Evolutionary conservation across 129 eudicot genomes (phyloP).

Genomic region (Kitagawia praeruptora): DNA sequence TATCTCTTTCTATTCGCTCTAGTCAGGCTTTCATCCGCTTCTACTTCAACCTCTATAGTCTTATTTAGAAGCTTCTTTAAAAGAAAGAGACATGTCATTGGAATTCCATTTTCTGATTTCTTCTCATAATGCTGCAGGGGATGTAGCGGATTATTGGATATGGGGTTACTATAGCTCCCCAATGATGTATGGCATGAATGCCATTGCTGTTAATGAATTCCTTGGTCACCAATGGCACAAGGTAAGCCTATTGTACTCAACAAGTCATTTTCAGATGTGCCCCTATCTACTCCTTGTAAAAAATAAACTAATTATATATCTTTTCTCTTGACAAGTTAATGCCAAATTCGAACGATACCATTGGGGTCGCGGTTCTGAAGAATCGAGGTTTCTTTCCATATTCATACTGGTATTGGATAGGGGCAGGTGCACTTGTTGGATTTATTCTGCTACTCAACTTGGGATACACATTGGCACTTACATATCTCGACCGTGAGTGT

Average conservation of each 20-base stretch:
- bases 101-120: neutral
- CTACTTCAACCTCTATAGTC: too few relatives aligned
- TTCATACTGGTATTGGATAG: constrained; percentile 67
- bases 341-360: constrained; percentile 8
- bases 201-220: constrained; percentile 42
- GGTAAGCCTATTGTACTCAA: constrained; percentile 25
- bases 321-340: constrained; percentile 14
- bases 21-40: too few relatives aligned
- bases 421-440: constrained; percentile 40
- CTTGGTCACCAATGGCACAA: constrained; percentile 44
- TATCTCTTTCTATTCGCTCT: constrained; percentile 4
- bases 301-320: neutral
- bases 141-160: constrained; percentile 39
- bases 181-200: constrained; percentile 63
- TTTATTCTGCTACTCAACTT: constrained; percentile 45
- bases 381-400: constrained; percentile 51
- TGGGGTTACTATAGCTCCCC: constrained; percentile 63
- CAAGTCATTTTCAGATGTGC: neutral
- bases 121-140: constrained; percentile 17
- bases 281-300: neutral
- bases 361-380: constrained; percentile 34
- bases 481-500: constrained; percentile 45
- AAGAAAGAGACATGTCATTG: neutral
- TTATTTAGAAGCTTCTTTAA: too few relatives aligned
- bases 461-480: constrained; percentile 38